Base-by-base conservation (phyloP, 495 filamentous ascomycete species). In the Daldinia grandis region DNA sequence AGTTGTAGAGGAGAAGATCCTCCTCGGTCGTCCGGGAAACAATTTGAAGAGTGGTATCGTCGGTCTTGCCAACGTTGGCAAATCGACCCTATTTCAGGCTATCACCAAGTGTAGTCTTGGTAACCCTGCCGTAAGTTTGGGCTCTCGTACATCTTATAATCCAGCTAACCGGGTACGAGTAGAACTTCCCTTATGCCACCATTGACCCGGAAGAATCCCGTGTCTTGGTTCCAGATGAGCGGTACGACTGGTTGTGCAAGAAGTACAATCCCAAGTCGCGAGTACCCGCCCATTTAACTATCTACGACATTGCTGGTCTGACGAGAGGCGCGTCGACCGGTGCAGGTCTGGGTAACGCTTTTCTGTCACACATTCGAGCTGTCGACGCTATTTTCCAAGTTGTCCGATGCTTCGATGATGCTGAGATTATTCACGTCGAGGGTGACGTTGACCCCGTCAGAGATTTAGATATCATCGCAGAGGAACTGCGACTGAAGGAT, bases 311-410 rank as follows among this genome's bases (percentile, higher is more conserved):
- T 78, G 96, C 96, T 74, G 96, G 96, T 83, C 86, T 99, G 69
- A 99, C 96, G 37, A 89, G 93, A 71, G 96, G 96, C 65, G 95
- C 96, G 44, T 99, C 96, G 4, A 98, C 95, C 63, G 96, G 96
- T 81, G 95, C 94, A 68, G 96, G 96, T 84, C 89, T 99, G 40
- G 96, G 96, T 75, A 99, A 99, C 81, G 89, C 94, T 66, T 99
- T 99, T 88, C 84, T 99, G 80, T 98, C 95, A 14, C 96, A 99
- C 80, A 99, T 99, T 75, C 93, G 96, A 76, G 96, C 95, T 58
- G 96, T 99, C 83, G 96, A 99, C 84, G 96, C 96, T 79, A 97
- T 99, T 83, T 99, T 98, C 87, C 94, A 98, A 84, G 96, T 99
- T 44, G 96, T 99, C 38, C 90, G 96, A 72, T 97, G 92, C 83